A percentile compares a stretch with the other conserved stretches of the same genome.
These are phyloP conservation scores for Phytophthora sp. DNA, from an alignment of 352 stramenopile genomes.

Conservation along the genomic window DNA sequence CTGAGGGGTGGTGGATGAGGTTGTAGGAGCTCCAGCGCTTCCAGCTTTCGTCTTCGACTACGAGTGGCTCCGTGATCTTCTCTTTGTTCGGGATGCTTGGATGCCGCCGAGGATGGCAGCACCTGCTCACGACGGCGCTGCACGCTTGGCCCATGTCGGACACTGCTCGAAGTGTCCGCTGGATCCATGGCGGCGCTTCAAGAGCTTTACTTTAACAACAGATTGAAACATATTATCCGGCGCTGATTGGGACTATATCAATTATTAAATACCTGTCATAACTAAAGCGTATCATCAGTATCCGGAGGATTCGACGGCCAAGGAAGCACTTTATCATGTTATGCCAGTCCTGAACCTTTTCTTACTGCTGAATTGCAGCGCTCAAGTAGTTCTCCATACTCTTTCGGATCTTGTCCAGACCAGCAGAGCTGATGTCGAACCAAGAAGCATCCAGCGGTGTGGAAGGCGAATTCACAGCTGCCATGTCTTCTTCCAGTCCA, in stretches of 20 bases:
- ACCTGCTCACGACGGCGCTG: conserved; percentile 17
- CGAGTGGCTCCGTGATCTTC: conserved; percentile 60
- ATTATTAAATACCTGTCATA: too few relatives aligned
- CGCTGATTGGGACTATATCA: background rate
- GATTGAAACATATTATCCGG: background rate
- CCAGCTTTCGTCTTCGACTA: conserved; percentile 86
- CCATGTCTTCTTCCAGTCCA: conserved; percentile 24
- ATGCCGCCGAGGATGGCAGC: conserved; percentile 24
- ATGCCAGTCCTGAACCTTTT: too few relatives aligned
- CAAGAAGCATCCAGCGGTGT: conserved; percentile 36
- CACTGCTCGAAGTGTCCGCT: background rate
- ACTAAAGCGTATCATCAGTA: too few relatives aligned
- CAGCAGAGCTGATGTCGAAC: conserved; percentile 35
- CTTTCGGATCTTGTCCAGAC: conserved; percentile 29
- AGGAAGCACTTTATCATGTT: too few relatives aligned
- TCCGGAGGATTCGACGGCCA: too few relatives aligned
- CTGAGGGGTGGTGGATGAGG: conserved; percentile 60
- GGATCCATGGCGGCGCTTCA: conserved; percentile 15
- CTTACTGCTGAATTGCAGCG: conserved; percentile 20
- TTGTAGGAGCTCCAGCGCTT: conserved; percentile 83
- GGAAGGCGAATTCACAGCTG: background rate
- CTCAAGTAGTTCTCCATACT: conserved; percentile 31
- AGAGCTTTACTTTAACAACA: background rate
- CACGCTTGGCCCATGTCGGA: conserved; percentile 30
- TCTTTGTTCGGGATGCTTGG: conserved; percentile 10